A percentile compares a stretch with the other conserved stretches of the same genome.
Evolutionary conservation across 352 stramenopile genomes (phyloP).

Genomic region (Pythium periplocum): DNA sequence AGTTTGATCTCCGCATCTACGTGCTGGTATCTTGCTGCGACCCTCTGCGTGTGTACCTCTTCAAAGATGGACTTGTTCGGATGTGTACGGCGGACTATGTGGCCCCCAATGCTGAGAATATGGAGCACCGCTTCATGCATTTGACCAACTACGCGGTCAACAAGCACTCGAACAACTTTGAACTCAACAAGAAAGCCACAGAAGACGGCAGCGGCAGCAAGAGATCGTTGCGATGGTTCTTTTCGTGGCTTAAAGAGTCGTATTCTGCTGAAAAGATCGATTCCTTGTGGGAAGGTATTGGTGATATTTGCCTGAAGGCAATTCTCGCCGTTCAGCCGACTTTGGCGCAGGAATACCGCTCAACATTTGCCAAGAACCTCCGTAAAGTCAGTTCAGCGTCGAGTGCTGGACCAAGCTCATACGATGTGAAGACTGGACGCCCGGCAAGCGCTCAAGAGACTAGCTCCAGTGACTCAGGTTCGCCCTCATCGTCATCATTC

Average conservation of each 20-base stretch:
- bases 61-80: conserved; percentile 87
- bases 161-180: conserved; percentile 87
- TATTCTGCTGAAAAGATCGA: conserved; percentile 61
- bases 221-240: conserved; percentile 89
- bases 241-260: conserved; percentile 80
- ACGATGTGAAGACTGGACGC: background rate
- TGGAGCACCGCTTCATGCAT: conserved; percentile 89
- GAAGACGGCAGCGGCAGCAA: conserved; percentile 79
- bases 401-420: conserved; percentile 5
- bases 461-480: conserved; percentile 4
- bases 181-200: conserved; percentile 60
- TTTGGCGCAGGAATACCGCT: conserved; percentile 90
- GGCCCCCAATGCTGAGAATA: conserved; percentile 72
- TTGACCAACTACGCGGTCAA: conserved; percentile 92
- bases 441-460: conserved; percentile 19
- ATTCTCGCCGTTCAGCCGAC: conserved; percentile 91
- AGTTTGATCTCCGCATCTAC: conserved; percentile 94
- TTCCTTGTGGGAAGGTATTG: conserved; percentile 89
- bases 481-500: conserved; percentile 60
- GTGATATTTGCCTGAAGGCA: conserved; percentile 92
- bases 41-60: conserved; percentile 88
- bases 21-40: conserved; percentile 84
- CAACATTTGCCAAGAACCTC: conserved; percentile 84
- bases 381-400: conserved; percentile 42
- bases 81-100: conserved; percentile 90